These are phyloP conservation scores for Corymbia maculata DNA, from an alignment of 345 rosid species.

Conservation along the genomic window DNA sequence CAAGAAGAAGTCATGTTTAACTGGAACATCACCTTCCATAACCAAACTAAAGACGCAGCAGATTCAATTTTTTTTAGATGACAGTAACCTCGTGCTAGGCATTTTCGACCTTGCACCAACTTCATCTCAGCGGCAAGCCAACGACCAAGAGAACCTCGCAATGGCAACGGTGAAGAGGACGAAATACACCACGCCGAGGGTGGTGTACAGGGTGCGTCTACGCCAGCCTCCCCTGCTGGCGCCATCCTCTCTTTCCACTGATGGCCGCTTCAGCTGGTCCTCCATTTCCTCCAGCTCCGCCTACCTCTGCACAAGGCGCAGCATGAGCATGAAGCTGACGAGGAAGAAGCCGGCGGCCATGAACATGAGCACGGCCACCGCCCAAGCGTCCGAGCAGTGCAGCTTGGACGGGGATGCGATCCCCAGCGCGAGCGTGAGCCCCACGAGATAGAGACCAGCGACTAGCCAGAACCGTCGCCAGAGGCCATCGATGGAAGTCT, in stretches of 20 bases:
- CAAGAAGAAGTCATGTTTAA: background rate
- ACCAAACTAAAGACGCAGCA: too few relatives aligned
- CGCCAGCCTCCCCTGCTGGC: background rate
- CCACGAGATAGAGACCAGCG: too few relatives aligned
- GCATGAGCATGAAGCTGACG: background rate
- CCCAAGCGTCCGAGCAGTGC: background rate
- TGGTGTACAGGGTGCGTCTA: background rate
- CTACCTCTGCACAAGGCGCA: background rate
- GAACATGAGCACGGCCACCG: background rate
- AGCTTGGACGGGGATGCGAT: background rate
- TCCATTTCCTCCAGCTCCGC: background rate
- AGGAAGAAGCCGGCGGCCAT: background rate
- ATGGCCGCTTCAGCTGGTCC: background rate
- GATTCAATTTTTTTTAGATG: too few relatives aligned
- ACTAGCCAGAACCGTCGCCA: too few relatives aligned
- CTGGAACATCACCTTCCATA: too few relatives aligned
- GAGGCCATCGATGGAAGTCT: too few relatives aligned
- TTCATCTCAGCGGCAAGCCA: background rate
- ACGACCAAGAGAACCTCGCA: background rate
- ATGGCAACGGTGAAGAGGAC: too few relatives aligned
- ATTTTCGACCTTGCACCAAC: background rate
- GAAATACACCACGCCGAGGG: background rate
- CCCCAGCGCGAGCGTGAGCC: background rate
- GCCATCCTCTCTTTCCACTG: accelerated
- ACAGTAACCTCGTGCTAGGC: background rate